Base-by-base conservation (phyloP, 2,329 filamentous ascomycete genomes). In the Leptographium lundbergii region DNA sequence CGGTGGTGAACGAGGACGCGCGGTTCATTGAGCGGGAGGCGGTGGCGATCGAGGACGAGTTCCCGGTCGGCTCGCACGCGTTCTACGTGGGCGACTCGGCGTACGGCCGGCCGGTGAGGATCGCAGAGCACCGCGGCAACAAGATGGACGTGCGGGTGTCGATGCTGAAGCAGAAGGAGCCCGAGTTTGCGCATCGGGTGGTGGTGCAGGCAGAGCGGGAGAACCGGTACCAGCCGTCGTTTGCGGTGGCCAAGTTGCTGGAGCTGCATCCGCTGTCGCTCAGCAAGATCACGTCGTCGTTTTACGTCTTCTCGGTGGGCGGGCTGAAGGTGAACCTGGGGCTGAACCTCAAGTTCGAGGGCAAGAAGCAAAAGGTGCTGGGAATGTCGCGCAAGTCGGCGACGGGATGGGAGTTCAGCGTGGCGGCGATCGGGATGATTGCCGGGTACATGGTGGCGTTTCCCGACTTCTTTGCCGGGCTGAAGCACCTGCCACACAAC, bases 71-170 rank as follows among this genome's bases (percentile, higher is more conserved):
- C 47, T 88, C 89, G 1, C 82, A 86, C 59, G 91, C 88, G 0
- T 99, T 99, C 75, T 97, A 96, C 77, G 76, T 99, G 2, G 94
- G 94, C 54, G 91, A 96, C 45, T 95, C 87, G 73, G 89, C 90
- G 57, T 97, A 95, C 67, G 94, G 94, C 19, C 84, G 91, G 45
- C 92, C 94, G 4, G 75, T 96, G n/a, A 85, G 94, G 69, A 84
- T 99, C 25, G 81, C 82, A 27, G 84, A 82, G 1, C 89, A 97
- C 67, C 77, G 78, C 19, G 78, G 82, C 61, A 59, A 88, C 67
- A 91, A 89, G 70, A 84, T 89, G 13, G 86, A 90, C 61, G 84
- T 96, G 57, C 81, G 86, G 72, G 79, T 97, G n/a, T 87, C 86
- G 2, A 80, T 82, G 34, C 75, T 87, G 24, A 86, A 85, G 68